Evolutionary conservation across 177 flowering plant genomes (phyloP).

Genomic region (Telopea speciosissima): DNA sequence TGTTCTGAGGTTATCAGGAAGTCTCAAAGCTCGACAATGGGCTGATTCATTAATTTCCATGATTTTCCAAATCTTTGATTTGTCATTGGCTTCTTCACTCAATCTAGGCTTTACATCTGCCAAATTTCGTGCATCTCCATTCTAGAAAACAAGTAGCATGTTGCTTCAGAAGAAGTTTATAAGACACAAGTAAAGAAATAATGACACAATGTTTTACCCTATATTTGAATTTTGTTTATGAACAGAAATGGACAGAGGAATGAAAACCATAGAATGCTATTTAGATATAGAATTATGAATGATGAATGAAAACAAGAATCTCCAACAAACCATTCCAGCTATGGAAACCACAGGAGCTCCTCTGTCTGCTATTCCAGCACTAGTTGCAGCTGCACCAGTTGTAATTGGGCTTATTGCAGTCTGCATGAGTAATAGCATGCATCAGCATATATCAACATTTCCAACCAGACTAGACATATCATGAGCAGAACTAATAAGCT

Average conservation of each 20-base stretch:
- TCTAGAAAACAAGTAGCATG: conserved; percentile 35
- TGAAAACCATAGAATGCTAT: not conserved
- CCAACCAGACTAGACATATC: not conserved
- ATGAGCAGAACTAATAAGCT: not conserved
- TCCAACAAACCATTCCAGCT: conserved; percentile 25
- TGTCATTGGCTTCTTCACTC: conserved; percentile 74
- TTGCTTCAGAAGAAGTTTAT: not conserved
- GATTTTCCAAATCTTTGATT: conserved; percentile 91
- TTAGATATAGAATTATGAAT: not conserved
- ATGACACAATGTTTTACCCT: not conserved
- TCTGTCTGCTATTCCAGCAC: conserved; percentile 15
- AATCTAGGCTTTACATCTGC: conserved; percentile 83
- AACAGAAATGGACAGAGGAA: not conserved
- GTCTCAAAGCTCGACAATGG: conserved; percentile 76
- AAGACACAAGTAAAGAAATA: not conserved
- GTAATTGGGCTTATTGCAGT: not conserved
- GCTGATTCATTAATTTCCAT: conserved; percentile 78
- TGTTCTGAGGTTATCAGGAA: conserved; percentile 69
- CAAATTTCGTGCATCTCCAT: conserved; percentile 70
- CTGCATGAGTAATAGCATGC: not conserved
- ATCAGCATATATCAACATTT: not conserved
- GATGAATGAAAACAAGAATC: conserved; percentile 1
- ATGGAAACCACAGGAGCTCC: conserved; percentile 6
- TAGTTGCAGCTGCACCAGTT: conserved; percentile 22
- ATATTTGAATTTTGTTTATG: not conserved